A percentile compares a stretch with the other conserved stretches of the same genome.
These are phyloP conservation scores for Termitomyces sp. DNA, from an alignment of 768 basidiomycete genomes.

Conservation along the genomic window DNA sequence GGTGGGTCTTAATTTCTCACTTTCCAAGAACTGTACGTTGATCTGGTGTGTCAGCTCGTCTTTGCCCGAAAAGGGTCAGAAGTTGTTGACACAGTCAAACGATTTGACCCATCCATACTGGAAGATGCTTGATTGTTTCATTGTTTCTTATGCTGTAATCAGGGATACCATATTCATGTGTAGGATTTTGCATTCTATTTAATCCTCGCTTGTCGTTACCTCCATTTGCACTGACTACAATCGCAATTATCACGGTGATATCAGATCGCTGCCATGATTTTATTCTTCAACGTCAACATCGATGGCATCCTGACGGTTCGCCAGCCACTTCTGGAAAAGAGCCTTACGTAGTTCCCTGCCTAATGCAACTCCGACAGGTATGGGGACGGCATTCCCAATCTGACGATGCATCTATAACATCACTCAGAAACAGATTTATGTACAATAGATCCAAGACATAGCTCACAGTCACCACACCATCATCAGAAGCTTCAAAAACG, in stretches of 20 bases:
- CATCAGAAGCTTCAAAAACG: slow-evolving; percentile 45
- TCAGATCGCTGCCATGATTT: background rate
- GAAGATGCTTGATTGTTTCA: slow-evolving; percentile 9
- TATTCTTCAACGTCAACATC: slow-evolving; percentile 20
- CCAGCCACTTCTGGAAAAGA: slow-evolving; percentile 47
- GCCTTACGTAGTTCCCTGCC: slow-evolving; percentile 54
- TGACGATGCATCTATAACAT: slow-evolving; percentile 64
- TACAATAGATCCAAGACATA: background rate
- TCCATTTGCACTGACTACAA: too few relatives aligned
- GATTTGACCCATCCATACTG: slow-evolving; percentile 37
- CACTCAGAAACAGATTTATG: background rate
- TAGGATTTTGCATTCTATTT: slow-evolving; percentile 1
- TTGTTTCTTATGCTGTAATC: slow-evolving; percentile 2
- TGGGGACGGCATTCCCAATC: slow-evolving; percentile 77
- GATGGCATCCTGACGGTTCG: slow-evolving; percentile 28
- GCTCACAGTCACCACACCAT: slow-evolving; percentile 57
- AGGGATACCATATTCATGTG: slow-evolving; percentile 11
- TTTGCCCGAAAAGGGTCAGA: slow-evolving; percentile 77
- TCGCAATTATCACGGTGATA: background rate
- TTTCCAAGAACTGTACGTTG: background rate
- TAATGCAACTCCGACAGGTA: slow-evolving; percentile 56
- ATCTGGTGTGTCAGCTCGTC: slow-evolving; percentile 50
- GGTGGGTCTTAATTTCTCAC: slow-evolving; percentile 34
- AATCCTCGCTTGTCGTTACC: too few relatives aligned
- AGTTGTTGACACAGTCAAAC: slow-evolving; percentile 77